phyloP scores from a whole-genome alignment of 148 eudicot genomes.

The Salicornia ramosissima region DNA sequence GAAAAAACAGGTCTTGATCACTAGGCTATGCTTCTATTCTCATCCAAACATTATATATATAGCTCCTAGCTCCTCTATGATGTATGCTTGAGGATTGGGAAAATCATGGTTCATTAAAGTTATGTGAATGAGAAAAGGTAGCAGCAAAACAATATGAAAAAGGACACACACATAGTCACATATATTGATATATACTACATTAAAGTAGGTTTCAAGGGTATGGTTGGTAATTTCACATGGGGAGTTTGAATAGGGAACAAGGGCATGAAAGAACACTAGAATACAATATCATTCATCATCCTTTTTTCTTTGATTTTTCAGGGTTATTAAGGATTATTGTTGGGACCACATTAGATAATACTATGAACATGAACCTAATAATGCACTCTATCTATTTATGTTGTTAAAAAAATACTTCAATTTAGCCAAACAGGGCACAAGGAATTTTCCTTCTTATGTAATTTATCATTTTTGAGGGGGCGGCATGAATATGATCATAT shows the following conservation, averaged over 20 bases:
- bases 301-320: background rate
- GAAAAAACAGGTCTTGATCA: too few relatives aligned
- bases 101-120: constrained; percentile 4
- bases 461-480: constrained; percentile 23
- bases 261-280: constrained; percentile 8
- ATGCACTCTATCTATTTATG: background rate
- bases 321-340: constrained; percentile 20
- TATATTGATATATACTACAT: too few relatives aligned
- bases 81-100: background rate
- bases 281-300: background rate
- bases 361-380: background rate
- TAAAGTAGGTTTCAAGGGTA: constrained; percentile 15
- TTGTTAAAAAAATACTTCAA: constrained; percentile 4
- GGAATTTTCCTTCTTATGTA: constrained; percentile 30
- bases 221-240: constrained; percentile 22
- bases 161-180: background rate
- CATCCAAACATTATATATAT: too few relatives aligned
- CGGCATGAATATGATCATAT: constrained; percentile 23
- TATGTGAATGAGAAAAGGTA: constrained; percentile 14
- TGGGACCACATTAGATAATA: background rate
- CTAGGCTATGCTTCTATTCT: too few relatives aligned
- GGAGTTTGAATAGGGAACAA: constrained; percentile 12
- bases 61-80: background rate
- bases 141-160: constrained; percentile 19
- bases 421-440: constrained; percentile 34